Conservation (phyloP, 257 asterid species). For the Penstemon davidsonii region DNA sequence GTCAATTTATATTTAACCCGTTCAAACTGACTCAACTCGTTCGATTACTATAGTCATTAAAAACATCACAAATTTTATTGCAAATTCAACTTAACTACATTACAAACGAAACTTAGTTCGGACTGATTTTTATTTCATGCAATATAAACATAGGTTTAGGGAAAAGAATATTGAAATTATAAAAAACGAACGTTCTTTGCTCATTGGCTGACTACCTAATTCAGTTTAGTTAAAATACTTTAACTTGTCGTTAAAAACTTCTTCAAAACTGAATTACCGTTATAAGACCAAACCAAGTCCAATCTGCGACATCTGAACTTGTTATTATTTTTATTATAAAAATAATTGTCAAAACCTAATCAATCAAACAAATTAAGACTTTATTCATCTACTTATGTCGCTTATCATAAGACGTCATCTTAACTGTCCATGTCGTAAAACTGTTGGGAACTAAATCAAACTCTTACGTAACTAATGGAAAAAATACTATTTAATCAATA, state of each 20-base stretch:
- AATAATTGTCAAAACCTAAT: conserved; percentile 23
- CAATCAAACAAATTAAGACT: conserved; percentile 31
- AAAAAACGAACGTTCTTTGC: neutral
- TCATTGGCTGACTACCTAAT: neutral
- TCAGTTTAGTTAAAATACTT: neutral
- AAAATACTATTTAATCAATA: too few relatives aligned
- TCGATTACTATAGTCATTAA: too few relatives aligned
- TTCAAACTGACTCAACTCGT: too few relatives aligned
- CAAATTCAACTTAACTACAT: too few relatives aligned
- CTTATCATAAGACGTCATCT: conserved; percentile 18
- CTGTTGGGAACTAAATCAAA: neutral
- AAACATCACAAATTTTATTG: too few relatives aligned
- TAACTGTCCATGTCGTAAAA: neutral
- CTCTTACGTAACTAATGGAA: neutral
- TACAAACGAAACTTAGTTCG: too few relatives aligned
- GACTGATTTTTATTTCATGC: too few relatives aligned
- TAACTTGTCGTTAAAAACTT: conserved; percentile 30
- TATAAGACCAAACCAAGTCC: conserved; percentile 8
- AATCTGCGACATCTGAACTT: neutral
- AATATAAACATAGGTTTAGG: neutral
- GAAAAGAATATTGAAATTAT: too few relatives aligned
- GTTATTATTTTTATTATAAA: neutral
- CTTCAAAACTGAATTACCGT: conserved; percentile 22
- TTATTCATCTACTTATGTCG: conserved; percentile 13
- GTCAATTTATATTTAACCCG: too few relatives aligned